Percentiles rank a stretch among this genome's conserved stretches.
phyloP scores from a whole-genome alignment of 768 basidiomycete genomes.

The Cyclocybe cylindracea region DNA sequence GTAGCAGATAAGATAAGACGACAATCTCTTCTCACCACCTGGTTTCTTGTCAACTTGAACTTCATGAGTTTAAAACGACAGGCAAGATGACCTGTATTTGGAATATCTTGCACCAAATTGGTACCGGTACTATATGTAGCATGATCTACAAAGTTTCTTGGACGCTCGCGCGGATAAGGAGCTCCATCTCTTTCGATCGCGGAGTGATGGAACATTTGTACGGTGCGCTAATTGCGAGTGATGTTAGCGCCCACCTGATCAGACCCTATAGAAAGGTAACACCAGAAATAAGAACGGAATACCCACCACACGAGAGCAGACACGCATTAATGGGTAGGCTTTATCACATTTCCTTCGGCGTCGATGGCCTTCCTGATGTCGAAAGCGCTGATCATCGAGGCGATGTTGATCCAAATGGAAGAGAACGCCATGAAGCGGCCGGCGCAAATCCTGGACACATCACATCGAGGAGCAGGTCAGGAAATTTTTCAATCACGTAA shows the following conservation, averaged over 20 bases:
- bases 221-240: conserved; percentile 4
- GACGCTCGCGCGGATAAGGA: conserved; percentile 10
- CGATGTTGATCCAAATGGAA: conserved; percentile 22
- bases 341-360: conserved; percentile 1
- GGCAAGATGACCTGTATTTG: too few species aligned
- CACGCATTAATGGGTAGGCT: conserved; percentile 4
- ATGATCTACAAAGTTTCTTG: background rate
- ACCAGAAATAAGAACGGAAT: background rate
- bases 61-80: too few species aligned
- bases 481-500: background rate
- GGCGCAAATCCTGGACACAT: conserved; percentile 16
- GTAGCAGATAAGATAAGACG: too few species aligned
- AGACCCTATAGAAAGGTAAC: background rate
- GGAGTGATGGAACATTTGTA: conserved; percentile 18
- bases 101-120: too few species aligned
- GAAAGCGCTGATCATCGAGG: conserved; percentile 20
- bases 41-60: too few species aligned
- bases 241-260: background rate
- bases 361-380: conserved; percentile 16
- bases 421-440: conserved; percentile 22
- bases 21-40: too few species aligned
- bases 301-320: conserved; percentile 15
- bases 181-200: conserved; percentile 11
- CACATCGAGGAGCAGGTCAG: too few species aligned
- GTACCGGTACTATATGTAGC: too few species aligned